phyloP scores from a whole-genome alignment of 306 rosid genomes.

The Lathyrus oleraceus region DNA sequence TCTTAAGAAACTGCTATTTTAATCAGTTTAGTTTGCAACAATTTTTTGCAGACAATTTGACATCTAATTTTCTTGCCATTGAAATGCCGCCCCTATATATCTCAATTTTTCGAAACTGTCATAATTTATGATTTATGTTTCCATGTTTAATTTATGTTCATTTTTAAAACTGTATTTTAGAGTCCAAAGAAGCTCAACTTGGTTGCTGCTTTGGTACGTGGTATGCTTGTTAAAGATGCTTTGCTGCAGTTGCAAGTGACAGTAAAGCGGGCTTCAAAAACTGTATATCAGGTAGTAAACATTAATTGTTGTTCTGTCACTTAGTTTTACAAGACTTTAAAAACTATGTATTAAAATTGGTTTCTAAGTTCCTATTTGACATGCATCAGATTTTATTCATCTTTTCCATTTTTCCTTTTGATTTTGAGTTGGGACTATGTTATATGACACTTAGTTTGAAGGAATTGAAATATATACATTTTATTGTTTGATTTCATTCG shows the following conservation, averaged over 20 bases:
- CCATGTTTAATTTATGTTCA: constrained; percentile 10
- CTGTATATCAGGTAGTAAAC: constrained; percentile 80
- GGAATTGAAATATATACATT: background rate
- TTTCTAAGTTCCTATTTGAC: background rate
- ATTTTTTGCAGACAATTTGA: constrained; percentile 6
- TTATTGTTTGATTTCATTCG: background rate
- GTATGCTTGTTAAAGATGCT: constrained; percentile 99
- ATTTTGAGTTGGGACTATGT: constrained; percentile 2
- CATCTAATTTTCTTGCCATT: constrained; percentile 3
- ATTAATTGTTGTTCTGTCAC: constrained; percentile 16
- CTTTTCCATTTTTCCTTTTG: constrained; percentile 3
- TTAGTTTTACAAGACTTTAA: constrained; percentile 10
- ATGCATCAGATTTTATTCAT: background rate
- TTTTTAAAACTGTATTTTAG: constrained; percentile 42
- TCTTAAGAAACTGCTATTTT: constrained; percentile 6
- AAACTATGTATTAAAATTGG: constrained; percentile 13
- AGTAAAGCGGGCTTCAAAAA: constrained; percentile 84
- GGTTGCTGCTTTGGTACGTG: constrained; percentile 93
- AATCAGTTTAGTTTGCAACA: background rate
- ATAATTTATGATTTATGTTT: background rate
- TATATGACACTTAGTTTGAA: constrained; percentile 1
- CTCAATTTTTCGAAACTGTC: constrained; percentile 22
- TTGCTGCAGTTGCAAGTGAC: constrained; percentile 85
- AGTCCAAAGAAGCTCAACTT: constrained; percentile 95
- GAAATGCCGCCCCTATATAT: constrained; percentile 17